Conservation (phyloP, 306 rosid genomes). For the Astragalus membranaceus region DNA sequence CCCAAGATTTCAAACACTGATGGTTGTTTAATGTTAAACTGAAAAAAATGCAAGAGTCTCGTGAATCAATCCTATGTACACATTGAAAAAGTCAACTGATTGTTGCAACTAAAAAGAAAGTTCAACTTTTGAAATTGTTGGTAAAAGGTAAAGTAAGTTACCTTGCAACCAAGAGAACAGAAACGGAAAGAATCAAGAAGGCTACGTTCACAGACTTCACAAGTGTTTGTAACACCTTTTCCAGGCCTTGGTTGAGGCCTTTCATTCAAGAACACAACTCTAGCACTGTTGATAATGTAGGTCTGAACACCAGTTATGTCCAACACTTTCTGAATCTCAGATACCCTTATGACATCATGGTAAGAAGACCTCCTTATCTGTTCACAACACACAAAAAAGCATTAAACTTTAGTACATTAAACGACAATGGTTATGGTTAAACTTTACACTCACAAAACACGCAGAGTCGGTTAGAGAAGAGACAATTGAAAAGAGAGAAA, state of each 20-base stretch:
- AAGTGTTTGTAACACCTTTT: slow-evolving; percentile 93
- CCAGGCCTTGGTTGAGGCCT: slow-evolving; percentile 99
- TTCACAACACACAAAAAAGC: background rate
- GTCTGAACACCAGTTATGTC: slow-evolving; percentile 94
- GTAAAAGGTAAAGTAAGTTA: slow-evolving; percentile 1
- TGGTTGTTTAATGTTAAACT: slow-evolving; percentile 9
- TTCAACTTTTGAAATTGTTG: background rate
- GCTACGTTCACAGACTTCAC: slow-evolving; percentile 97
- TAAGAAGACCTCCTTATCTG: slow-evolving; percentile 97
- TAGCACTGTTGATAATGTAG: slow-evolving; percentile 95
- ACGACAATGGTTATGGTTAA: too few species aligned
- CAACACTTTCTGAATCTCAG: slow-evolving; percentile 89
- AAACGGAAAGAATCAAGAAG: slow-evolving; percentile 89
- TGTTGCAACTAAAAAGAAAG: background rate
- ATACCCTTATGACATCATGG: slow-evolving; percentile 89
- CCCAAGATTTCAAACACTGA: slow-evolving; percentile 15
- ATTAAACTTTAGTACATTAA: background rate
- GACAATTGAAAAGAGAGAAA: too few species aligned
- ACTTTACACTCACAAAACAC: too few species aligned
- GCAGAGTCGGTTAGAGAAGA: background rate
- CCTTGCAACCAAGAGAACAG: slow-evolving; percentile 99
- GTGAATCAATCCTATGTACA: slow-evolving; percentile 12
- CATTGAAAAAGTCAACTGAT: slow-evolving; percentile 36
- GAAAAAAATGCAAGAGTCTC: slow-evolving; percentile 18
- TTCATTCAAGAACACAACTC: slow-evolving; percentile 91